phyloP scores from a whole-genome alignment of 306 rosid genomes.

The Benincasa hispida region DNA sequence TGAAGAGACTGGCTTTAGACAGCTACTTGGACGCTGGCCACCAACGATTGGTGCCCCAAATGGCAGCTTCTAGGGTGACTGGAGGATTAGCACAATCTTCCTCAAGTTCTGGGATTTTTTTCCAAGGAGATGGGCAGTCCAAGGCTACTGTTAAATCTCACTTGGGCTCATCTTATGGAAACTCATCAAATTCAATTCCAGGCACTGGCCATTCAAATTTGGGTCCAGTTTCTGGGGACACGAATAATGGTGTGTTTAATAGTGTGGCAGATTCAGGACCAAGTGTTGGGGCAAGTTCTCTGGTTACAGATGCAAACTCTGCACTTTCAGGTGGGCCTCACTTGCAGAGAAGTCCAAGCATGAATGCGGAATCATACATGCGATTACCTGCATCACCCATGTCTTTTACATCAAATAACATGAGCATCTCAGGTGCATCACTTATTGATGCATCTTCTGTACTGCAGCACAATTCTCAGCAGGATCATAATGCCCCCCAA shows the following conservation, averaged over 20 bases:
- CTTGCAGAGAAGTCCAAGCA: conserved; percentile 93
- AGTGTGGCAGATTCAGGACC: conserved; percentile 81
- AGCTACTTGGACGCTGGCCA: conserved; percentile 58
- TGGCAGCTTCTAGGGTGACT: conserved; percentile 89
- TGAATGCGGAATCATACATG: conserved; percentile 69
- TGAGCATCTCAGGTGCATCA: conserved; percentile 79
- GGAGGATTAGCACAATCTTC: conserved; percentile 94
- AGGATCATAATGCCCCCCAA: conserved; percentile 57
- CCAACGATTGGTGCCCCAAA: conserved; percentile 57
- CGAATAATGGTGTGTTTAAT: conserved; percentile 53
- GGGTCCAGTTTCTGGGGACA: conserved; percentile 78
- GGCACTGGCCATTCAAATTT: conserved; percentile 67
- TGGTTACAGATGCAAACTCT: conserved; percentile 98
- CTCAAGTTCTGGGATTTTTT: conserved; percentile 89
- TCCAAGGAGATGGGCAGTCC: conserved; percentile 85
- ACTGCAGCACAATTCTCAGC: conserved; percentile 74
- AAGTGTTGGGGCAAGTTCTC: conserved; percentile 90
- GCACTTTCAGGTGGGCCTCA: conserved; percentile 76
- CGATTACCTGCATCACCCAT: conserved; percentile 83
- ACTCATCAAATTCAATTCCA: conserved; percentile 59
- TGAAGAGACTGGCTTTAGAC: conserved; percentile 67
- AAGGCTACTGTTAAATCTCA: conserved; percentile 70
- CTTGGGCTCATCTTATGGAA: conserved; percentile 75
- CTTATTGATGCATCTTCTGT: conserved; percentile 81
- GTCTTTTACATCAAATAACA: conserved; percentile 85